phyloP scores from a whole-genome alignment of 2,329 filamentous ascomycete genomes.

The Epichloe aotearoae region DNA sequence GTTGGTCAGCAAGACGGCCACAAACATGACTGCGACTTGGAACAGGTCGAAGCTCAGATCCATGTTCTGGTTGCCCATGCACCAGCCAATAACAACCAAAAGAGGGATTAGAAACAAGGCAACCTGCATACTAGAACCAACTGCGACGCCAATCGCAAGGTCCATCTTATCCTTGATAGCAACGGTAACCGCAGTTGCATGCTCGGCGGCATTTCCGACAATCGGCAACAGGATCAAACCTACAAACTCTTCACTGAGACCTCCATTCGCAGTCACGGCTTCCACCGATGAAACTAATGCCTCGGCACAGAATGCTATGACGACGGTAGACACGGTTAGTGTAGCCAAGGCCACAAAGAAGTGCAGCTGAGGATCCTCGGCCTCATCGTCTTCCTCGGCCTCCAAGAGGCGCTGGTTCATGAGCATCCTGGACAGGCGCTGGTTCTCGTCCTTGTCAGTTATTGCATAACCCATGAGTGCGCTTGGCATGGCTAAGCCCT shows the following conservation, averaged over 20 bases:
- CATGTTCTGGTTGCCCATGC: slow-evolving; percentile 58
- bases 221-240: slow-evolving; percentile 71
- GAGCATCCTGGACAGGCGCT: slow-evolving; percentile 31
- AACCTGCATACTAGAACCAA: slow-evolving; percentile 71
- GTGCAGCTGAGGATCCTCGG: slow-evolving; percentile 61
- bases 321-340: slow-evolving; percentile 57
- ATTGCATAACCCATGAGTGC: slow-evolving; percentile 24
- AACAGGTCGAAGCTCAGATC: slow-evolving; percentile 78
- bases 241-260: slow-evolving; percentile 60
- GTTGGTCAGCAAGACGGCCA: slow-evolving; percentile 72
- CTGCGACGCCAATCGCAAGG: slow-evolving; percentile 65
- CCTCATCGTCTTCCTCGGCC: slow-evolving; percentile 50
- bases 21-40: slow-evolving; percentile 75
- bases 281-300: slow-evolving; percentile 44
- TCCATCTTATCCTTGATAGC: slow-evolving; percentile 81
- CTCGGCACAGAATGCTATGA: slow-evolving; percentile 72
- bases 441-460: slow-evolving; percentile 22
- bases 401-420: slow-evolving; percentile 23
- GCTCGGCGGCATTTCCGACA: slow-evolving; percentile 73
- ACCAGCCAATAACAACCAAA: slow-evolving; percentile 67
- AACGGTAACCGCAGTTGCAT: slow-evolving; percentile 68
- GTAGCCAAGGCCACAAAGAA: slow-evolving; percentile 59
- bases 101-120: slow-evolving; percentile 67
- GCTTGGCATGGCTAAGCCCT: slow-evolving; percentile 27
- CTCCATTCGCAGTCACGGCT: slow-evolving; percentile 47